Conservation (phyloP, 176 grass and related monocot genomes). For the Zea luxurians region DNA sequence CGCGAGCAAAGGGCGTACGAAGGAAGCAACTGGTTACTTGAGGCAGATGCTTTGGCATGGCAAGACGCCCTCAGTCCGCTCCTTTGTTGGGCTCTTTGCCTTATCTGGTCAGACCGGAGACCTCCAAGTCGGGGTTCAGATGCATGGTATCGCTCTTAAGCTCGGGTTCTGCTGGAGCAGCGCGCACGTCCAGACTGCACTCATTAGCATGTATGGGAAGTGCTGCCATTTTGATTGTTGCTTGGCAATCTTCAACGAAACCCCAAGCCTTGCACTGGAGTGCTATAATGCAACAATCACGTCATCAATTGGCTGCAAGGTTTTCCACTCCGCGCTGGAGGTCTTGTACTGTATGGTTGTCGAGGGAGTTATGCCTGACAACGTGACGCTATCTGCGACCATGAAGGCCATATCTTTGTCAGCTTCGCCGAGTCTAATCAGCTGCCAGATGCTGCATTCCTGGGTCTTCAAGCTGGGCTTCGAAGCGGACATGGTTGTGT, state of each 20-base stretch:
- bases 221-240: conserved; percentile 28
- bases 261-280: conserved; percentile 33
- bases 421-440: conserved; percentile 24
- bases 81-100: conserved; percentile 26
- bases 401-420: conserved; percentile 39
- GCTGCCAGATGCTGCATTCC: conserved; percentile 36
- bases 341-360: conserved; percentile 29
- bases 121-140: neutral
- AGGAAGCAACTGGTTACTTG: conserved; percentile 32
- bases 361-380: conserved; percentile 37
- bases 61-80: conserved; percentile 33
- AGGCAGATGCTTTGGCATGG: conserved; percentile 40
- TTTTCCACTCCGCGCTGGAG: conserved; percentile 12
- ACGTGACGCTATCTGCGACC: conserved; percentile 39
- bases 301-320: conserved; percentile 30
- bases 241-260: conserved; percentile 33
- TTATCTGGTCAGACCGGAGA: conserved; percentile 24
- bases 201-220: conserved; percentile 44
- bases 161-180: conserved; percentile 25
- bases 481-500: conserved; percentile 37
- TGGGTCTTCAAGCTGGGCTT: conserved; percentile 33
- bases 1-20: conserved; percentile 7
- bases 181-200: conserved; percentile 30
- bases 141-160: conserved; percentile 32
- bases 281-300: conserved; percentile 39